Base-by-base conservation (phyloP, 1,284 basidiomycete species). In the Leccinum ponderosum region DNA sequence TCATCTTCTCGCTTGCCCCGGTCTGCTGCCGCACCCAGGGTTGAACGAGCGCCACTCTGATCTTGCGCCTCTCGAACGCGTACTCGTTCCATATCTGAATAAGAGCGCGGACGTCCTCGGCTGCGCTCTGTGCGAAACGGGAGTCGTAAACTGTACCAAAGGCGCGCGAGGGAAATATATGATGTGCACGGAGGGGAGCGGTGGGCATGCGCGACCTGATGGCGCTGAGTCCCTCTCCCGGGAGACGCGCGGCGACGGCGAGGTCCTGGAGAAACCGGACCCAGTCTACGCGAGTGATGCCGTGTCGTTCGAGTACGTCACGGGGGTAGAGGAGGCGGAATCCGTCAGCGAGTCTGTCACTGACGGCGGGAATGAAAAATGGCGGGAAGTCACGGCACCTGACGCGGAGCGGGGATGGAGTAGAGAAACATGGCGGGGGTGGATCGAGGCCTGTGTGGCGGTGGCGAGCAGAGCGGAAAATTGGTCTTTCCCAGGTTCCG, bases 391-490 rank as follows among this genome's bases (percentile, higher is more conserved):
- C 56, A 51, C 64, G 58, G 4, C 75, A 73, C 57, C 61, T 59
- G 44, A 74, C 58, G 22, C 74, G 70, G 1, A 68, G 27, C 6
- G 73, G 75, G 12, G 73, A 70, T 2, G 63, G 63, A 2, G 37
- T 66, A n/a, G 73, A 75, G 59, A 74, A 74, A 44, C 73, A 74
- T 53, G 55, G 37, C 2, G 73, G 73, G 7, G 75, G 75, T 42
- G 73, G 75, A 47, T 74, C 73, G 3, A 74, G 70, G 2, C 5
- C 15, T 12, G 9, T 7, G 6, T 6, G 9, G 48, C 4, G 57
- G 42, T 0, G n/a, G 29, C 12, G 42, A 31, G 6, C 58, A 47
- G 11, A 73, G 17, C 22, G n/a, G n/a, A n/a, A n/a, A n/a, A n/a
- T n/a, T n/a, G n/a, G n/a, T n/a, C n/a, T n/a, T n/a, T n/a, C n/a